Conservation (phyloP, 495 filamentous ascomycete species). For the Diplogelasinospora grovesii region DNA sequence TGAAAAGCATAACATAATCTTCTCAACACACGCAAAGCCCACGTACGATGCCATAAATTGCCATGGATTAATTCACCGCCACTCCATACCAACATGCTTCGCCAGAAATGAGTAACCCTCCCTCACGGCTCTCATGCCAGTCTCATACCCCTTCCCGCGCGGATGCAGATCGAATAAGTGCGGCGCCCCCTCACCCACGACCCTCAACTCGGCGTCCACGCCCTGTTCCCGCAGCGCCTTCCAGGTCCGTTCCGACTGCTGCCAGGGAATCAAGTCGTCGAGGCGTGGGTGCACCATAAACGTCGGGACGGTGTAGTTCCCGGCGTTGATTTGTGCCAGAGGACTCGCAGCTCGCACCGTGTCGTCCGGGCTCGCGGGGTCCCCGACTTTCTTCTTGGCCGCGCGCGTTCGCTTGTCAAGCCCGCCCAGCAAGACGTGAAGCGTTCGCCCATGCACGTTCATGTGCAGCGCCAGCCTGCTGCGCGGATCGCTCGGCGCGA, state of each 20-base stretch:
- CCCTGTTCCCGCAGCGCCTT: conserved; percentile 23
- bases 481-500: too few species aligned
- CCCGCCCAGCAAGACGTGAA: too few species aligned
- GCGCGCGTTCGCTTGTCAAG: too few species aligned
- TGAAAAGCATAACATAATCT: too few species aligned
- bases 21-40: too few species aligned
- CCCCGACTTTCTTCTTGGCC: too few species aligned
- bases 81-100: background rate
- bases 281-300: conserved; percentile 39
- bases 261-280: conserved; percentile 45
- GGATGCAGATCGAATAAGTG: background rate
- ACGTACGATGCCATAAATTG: too few species aligned
- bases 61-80: too few species aligned
- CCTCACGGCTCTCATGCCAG: background rate
- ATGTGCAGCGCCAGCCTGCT: too few species aligned
- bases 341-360: conserved; percentile 30
- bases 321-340: conserved; percentile 28
- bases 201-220: conserved; percentile 19
- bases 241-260: conserved; percentile 28
- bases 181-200: background rate
- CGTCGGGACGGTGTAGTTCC: conserved; percentile 37
- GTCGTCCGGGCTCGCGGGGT: too few species aligned
- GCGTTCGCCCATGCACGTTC: too few species aligned
- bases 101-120: conserved; percentile 5
- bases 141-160: background rate